Evolutionary conservation across 768 basidiomycete genomes (phyloP).

Genomic region (Pulveroboletus ravenelii): DNA sequence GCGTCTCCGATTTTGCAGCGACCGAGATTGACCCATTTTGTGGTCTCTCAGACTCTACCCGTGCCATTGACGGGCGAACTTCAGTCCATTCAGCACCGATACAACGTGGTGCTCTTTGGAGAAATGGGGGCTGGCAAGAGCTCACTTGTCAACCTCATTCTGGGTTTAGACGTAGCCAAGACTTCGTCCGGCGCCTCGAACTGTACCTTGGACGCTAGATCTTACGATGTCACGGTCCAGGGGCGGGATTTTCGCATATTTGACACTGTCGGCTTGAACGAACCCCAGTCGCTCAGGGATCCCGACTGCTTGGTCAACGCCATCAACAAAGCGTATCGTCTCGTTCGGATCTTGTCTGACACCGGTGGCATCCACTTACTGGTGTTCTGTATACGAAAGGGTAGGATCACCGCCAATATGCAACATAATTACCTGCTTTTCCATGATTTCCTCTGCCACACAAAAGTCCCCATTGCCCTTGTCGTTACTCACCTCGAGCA

Average conservation of each 20-base stretch:
- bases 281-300: conserved; percentile 23
- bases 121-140: conserved; percentile 37
- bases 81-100: conserved; percentile 7
- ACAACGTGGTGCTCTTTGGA: conserved; percentile 28
- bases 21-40: conserved; percentile 1
- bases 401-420: conserved; percentile 27
- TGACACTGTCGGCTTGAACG: conserved; percentile 33
- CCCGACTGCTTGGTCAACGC: conserved; percentile 25
- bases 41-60: background rate
- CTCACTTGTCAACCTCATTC: conserved; percentile 40
- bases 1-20: background rate
- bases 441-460: conserved; percentile 31
- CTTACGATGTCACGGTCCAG: conserved; percentile 23
- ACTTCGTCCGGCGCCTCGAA: conserved; percentile 29
- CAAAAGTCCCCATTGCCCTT: conserved; percentile 29
- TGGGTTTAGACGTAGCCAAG: conserved; percentile 21
- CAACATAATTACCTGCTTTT: conserved; percentile 31
- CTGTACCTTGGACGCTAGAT: conserved; percentile 31
- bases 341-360: conserved; percentile 29
- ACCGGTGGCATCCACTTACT: conserved; percentile 38
- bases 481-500: conserved; percentile 35
- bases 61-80: conserved; percentile 9
- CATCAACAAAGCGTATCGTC: conserved; percentile 31
- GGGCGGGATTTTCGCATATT: conserved; percentile 25
- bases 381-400: conserved; percentile 35